Base-by-base conservation (phyloP, 257 asterid genomes). In the Solanum corneliomulleri region DNA sequence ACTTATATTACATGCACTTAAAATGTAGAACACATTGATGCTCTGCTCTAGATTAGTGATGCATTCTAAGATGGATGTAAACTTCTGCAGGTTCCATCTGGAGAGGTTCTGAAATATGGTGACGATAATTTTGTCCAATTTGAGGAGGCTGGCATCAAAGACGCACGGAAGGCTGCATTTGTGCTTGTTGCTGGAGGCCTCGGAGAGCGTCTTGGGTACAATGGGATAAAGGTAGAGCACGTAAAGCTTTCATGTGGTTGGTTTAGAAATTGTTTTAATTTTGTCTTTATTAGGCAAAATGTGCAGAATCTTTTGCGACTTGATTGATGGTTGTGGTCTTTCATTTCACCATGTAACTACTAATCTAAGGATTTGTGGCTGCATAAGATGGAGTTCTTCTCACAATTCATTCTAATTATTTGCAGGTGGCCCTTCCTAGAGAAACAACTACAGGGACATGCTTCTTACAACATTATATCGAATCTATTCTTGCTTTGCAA, bases 171-270 rank as follows among this genome's bases (percentile, higher is more conserved):
- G 89, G 98, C 98, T 86, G 99, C 97, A 72, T 97, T 97, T 89
- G 98, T 97, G 87, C 99, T 97, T 82, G 99, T 97, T 90, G 99
- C 99, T 77, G 99, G 99, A 68, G 99, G 99, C 87, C 99, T 97
- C 83, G 99, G 99, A 81, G 99, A 97, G 91, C 99, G 99, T 87
- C 98, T 97, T 87, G 99, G 99, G 82, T 97, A 96, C 92, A 96
- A 96, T 66, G 99, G 99, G 86, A 95, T 97, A 75, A 97, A 97
- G 98, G 99, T 97, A 89, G 85, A 85, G 37, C 72, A 70, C 33
- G 11, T 27, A 31, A 80, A 47, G 60, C n/a, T 29, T 47, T 80
- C 68, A 80, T 80, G 52, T 75, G 44, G 33, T 84, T 71, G 52
- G 29, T 85, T 29, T 83, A 78, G 80, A 86, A 35, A 33, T 86